phyloP scores from a whole-genome alignment of 768 basidiomycete species.

The Mrakia frigida region DNA sequence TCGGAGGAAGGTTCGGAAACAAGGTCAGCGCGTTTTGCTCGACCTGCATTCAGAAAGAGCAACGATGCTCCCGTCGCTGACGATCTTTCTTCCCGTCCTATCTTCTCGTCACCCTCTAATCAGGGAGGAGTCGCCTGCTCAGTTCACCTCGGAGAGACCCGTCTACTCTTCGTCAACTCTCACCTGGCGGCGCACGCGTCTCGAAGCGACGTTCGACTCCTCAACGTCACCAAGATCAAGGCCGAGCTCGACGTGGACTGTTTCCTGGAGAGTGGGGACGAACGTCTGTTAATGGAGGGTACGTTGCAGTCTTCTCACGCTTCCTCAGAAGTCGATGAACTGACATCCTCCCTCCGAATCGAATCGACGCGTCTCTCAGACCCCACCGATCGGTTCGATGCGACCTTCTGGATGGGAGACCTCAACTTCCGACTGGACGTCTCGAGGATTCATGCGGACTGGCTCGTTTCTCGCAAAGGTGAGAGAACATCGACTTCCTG shows the following conservation, averaged over 20 bases:
- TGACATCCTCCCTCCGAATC: not conserved
- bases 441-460: constrained; percentile 29
- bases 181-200: constrained; percentile 30
- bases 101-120: too few relatives aligned
- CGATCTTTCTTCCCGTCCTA: not conserved
- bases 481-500: not conserved
- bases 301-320: not conserved
- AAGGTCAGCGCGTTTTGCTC: constrained; percentile 4
- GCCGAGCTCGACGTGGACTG: constrained; percentile 25
- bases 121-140: constrained; percentile 22
- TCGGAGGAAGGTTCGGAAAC: constrained; percentile 32
- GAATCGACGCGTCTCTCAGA: constrained; percentile 11
- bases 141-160: constrained; percentile 20
- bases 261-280: constrained; percentile 27
- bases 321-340: not conserved
- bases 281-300: constrained; percentile 24
- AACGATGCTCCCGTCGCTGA: not conserved
- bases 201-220: constrained; percentile 25
- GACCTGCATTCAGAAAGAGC: not conserved
- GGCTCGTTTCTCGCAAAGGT: constrained; percentile 31
- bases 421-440: constrained; percentile 33
- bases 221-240: constrained; percentile 32
- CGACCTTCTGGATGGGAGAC: constrained; percentile 31
- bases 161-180: constrained; percentile 32
- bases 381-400: constrained; percentile 29